Evolutionary conservation across 2,329 filamentous ascomycete genomes (phyloP).

Genomic region (Paracoccidioides brasiliensis): DNA sequence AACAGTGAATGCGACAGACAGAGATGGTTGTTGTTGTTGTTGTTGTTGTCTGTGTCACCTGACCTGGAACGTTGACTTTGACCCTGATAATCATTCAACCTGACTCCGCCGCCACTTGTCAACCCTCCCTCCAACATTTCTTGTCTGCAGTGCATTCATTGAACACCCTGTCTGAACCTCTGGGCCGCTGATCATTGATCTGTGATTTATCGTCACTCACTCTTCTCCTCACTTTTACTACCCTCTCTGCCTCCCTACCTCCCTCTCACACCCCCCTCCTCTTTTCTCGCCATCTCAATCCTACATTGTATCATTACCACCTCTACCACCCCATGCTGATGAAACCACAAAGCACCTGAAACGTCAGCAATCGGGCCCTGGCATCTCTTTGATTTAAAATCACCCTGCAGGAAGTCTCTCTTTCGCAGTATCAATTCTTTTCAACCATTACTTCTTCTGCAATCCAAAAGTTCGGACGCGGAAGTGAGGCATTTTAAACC

Average conservation of each 20-base stretch:
- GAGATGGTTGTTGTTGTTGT: background rate
- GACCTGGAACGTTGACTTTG: background rate
- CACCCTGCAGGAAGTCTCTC: too few species aligned
- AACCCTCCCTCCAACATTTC: background rate
- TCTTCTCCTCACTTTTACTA: too few species aligned
- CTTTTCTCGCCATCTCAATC: background rate
- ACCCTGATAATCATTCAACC: background rate
- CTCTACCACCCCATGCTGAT: background rate
- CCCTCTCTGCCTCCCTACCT: background rate
- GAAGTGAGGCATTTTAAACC: background rate
- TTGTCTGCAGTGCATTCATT: background rate
- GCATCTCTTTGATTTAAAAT: background rate
- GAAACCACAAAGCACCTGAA: background rate
- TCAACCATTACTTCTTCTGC: background rate
- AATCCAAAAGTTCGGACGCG: background rate
- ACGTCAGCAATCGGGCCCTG: background rate
- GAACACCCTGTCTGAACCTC: background rate
- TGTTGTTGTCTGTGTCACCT: background rate
- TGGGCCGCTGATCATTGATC: background rate
- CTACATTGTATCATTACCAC: background rate
- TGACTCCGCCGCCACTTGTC: background rate
- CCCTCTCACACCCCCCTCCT: background rate
- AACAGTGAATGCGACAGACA: background rate
- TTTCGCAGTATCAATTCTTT: background rate
- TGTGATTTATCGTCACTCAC: background rate